Evolutionary conservation across 139 green algal genomes (phyloP), one percentile per base, ranked within the genome.

Genomic region (Coccomyxa sp.): DNA sequence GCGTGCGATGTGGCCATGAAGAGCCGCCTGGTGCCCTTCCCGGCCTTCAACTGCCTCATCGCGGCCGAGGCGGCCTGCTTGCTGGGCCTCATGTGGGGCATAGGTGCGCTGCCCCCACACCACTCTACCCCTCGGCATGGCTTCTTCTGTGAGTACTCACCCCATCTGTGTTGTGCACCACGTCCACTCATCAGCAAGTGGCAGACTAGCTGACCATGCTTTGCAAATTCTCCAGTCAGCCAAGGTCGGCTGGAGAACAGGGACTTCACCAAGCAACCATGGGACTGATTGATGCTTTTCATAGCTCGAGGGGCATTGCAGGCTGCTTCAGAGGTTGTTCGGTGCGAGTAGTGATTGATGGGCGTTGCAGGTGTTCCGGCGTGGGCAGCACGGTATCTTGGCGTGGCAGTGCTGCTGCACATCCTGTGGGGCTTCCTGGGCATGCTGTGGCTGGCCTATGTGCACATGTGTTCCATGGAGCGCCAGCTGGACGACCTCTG

Each of bases 1-100:
- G 85, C 81, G 80, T 60, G 31, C 67, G 84, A 51, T 45, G 32
- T n/a, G 60, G 81, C 58, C 79, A 67, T 74, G 80, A 21, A 66
- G 63, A 45, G 67, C 58, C 76, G 79, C 16, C 67, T 87, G 17
- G 58, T 87, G 74, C 84, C 84, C 17, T 82, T 87, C 80, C 58
- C 76, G 59, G n/a, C 74, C 28, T 81, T 83, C 74, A 38, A 77
- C 67, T 30, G 23, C 21, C 59, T 87, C 25, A 38, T 81, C 32
- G 67, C 60, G 11, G 74, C 79, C n/a, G 84, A 87, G 67, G 59
- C 76, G 30, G 78, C 30, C 13, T 38, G 60, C 75, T 81, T 87
- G 84, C 57, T 85, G 0, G 58, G 82, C 57, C 63, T 82, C 68
- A 21, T 85, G 28, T 83, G 60, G 80, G 31, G 32, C 60, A 58